Conservation (phyloP, 2,329 filamentous ascomycete genomes). For the Ceratocystiopsis minuta region DNA sequence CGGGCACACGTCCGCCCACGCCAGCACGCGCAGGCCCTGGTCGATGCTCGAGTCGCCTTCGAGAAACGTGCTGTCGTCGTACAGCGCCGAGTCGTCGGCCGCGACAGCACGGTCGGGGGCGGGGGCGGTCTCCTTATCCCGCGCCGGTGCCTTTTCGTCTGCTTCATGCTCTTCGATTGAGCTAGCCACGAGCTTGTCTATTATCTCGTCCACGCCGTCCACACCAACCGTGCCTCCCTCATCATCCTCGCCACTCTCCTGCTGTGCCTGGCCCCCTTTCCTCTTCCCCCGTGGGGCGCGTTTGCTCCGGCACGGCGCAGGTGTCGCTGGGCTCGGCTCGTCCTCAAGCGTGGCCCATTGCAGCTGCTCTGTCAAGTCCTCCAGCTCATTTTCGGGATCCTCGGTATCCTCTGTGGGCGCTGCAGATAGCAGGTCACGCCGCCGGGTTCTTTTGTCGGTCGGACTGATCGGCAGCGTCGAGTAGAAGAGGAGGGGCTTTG, state of each 20-base stretch:
- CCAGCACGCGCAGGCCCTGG: slow-evolving; percentile 23
- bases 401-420: too few species aligned
- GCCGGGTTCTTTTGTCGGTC: slow-evolving; percentile 14
- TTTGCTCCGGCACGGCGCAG: too few species aligned
- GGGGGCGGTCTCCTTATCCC: background rate
- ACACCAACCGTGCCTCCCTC: too few species aligned
- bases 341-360: slow-evolving; percentile 6
- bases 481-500: slow-evolving; percentile 30
- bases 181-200: too few species aligned
- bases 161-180: background rate
- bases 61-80: slow-evolving; percentile 1
- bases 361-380: slow-evolving; percentile 11
- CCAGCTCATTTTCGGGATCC: slow-evolving; percentile 1
- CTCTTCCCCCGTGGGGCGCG: too few species aligned
- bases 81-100: slow-evolving; percentile 2
- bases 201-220: too few species aligned
- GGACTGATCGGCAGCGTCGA: slow-evolving; percentile 34
- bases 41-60: slow-evolving; percentile 7
- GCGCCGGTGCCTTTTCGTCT: background rate
- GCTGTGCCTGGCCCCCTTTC: too few species aligned
- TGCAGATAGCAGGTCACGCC: background rate
- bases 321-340: background rate
- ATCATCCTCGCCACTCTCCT: too few species aligned
- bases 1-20: slow-evolving; percentile 41
- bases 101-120: too few species aligned